Evolutionary conservation across 2,329 filamentous ascomycete species (phyloP), one percentile per base, ranked within the genome.

Genomic region (Plectosphaerella cucumerina): DNA sequence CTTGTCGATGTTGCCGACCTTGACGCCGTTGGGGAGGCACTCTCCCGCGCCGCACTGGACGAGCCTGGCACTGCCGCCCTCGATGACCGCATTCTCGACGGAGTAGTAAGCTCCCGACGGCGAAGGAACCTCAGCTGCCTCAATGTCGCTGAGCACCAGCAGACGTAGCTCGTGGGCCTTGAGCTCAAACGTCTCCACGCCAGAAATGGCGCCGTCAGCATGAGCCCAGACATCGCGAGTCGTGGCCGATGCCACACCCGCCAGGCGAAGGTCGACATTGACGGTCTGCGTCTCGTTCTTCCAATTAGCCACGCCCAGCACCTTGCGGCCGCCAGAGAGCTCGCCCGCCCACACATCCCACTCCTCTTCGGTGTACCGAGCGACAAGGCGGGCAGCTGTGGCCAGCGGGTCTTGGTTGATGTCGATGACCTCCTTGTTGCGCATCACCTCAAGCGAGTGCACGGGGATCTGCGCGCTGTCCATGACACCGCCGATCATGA

Each of bases 371-470:
- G 75, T 74, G 57, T 74, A 73, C 5, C 76, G 68, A 5, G 74
- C 65, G 1, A 74, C 61, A 1, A 85, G 65, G n/a, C 68, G 68
- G 1, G 79, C 77, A 43, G 79, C 76, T 49, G 74, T 64, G 0
- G 71, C 78, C 0, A 83, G 62, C 0, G 72, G 53, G 57, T 84
- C 81, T 56, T 84, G 80, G 56, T 84, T 84, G 58, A 81, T 77
- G 0, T 73, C 73, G 21, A 85, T 77, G 20, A 81, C 72, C 50
- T 81, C 79, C 22, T 70, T 66, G 61, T 83, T 82, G 1, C 66
- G 67, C 44, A 78, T 60, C 15, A 77, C 65, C 6, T 63, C 62
- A 14, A 79, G 58, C 0, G 76, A 77, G 1, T 63, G 60, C 0
- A 61, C 50, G 1, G 68, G 66, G 0, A 75, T 72, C 3, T 70